Base-by-base conservation (phyloP, 1,284 basidiomycete species). In the Rhodotorula sp. region DNA sequence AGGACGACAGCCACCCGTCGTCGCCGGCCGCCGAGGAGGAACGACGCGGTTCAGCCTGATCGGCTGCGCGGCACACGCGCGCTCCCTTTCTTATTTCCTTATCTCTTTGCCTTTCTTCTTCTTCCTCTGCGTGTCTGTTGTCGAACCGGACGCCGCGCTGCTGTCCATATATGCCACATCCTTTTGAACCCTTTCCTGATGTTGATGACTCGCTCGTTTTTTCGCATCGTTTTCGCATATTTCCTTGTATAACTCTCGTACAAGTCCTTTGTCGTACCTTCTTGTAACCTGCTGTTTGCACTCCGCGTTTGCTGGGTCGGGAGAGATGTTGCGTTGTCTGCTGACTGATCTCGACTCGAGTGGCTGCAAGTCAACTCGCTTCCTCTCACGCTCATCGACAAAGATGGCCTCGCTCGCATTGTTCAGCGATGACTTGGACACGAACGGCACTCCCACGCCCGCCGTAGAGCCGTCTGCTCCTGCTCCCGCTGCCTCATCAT, bases 381-480 rank as follows among this genome's bases (percentile, higher is more conserved):
- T 29, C n/a, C 18, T 56, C 62, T 21, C 39, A 1, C 54, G 1
- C 43, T 15, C 46, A 3, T 43, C 12, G 5, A 3, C 54, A 52
- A 10, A 21, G 3, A 72, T 72, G 70, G 64, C 67, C 20, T 57
- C 70, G 23, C 57, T 69, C n/a, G 34, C 47, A 3, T 52, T 73
- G 18, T 51, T 62, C 26, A 66, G 57, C 39, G 74, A 75, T 67
- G 74, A 76, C 39, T 46, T 73, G 49, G 71, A 75, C 65, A 31
- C 73, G n/a, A 31, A n/a, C 21, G 58, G 48, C 56, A 57, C 60
- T 21, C 58, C 65, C 46, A 58, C 65, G 3, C 47, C 69, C 23
- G 54, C 29, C 14, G 54, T 15, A n/a, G 54, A 56, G 54, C 12
- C 26, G 12, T 14, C 26, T 12, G 56, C 31, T 26, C 48, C 58